Conservation (phyloP, 177 flowering plant genomes). For the Vitis hybrid region DNA sequence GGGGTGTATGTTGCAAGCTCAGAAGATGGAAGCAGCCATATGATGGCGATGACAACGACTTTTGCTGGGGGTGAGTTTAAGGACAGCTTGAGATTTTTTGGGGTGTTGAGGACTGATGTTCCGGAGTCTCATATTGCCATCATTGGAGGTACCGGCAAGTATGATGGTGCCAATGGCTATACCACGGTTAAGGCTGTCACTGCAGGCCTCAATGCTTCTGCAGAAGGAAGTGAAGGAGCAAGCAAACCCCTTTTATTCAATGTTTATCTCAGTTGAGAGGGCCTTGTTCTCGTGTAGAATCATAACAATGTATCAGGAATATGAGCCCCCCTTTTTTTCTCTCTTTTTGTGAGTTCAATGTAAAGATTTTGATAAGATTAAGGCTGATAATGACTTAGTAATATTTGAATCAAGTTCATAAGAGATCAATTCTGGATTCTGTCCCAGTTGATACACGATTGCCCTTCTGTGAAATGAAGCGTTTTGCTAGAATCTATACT, state of each 20-base stretch:
- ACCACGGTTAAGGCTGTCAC: constrained; percentile 46
- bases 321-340: too few relatives aligned
- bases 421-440: too few relatives aligned
- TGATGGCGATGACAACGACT: constrained; percentile 47
- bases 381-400: too few relatives aligned
- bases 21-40: constrained; percentile 48
- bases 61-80: constrained; percentile 31
- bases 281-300: too few relatives aligned
- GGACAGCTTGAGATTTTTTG: constrained; percentile 59
- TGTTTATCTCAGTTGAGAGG: constrained; percentile 25
- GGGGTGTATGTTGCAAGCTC: constrained; percentile 60
- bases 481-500: too few relatives aligned
- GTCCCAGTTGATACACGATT: too few relatives aligned
- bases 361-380: too few relatives aligned
- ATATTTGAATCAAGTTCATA: too few relatives aligned
- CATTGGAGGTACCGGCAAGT: constrained; percentile 66
- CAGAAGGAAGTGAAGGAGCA: background rate
- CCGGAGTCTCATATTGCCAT: constrained; percentile 55
- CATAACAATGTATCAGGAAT: too few relatives aligned
- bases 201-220: background rate
- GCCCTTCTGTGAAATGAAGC: too few relatives aligned
- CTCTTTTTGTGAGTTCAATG: too few relatives aligned
- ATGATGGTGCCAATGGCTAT: constrained; percentile 58
- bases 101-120: constrained; percentile 40
- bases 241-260: constrained; percentile 23